Evolutionary conservation across 768 basidiomycete species (phyloP), one percentile per base, ranked within the genome.

Genomic region (Lentinula detonsa): DNA sequence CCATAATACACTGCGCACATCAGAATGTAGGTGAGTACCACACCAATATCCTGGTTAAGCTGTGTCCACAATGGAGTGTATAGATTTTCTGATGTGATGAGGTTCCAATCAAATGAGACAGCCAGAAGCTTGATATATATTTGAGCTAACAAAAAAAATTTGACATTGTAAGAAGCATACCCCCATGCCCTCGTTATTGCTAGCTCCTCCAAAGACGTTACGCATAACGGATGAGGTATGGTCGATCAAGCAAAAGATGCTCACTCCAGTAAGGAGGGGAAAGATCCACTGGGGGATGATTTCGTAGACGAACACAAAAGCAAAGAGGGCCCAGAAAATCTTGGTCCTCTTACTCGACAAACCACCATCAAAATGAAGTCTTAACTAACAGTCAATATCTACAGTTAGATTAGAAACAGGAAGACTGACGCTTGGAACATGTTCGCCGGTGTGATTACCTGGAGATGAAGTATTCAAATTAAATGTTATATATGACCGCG

Each of bases 271-370:
- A 15, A 71, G 60, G 9, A 67, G 43, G n/a, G 66, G 68, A 65
- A 70, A 76, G 65, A 69, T 69, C 71, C 72, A 77, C 65, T 77
- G 74, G 37, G 76, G 76, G 40, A 77, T 64, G 63, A 76, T 75
- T 63, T 74, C 72, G 68, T 70, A 75, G 64, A 63, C 62, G 60
- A 73, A 72, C 55, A 73, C 69, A 54, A 59, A 67, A 39, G 63
- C 40, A 56, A 78, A 78, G 45, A 75, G 70, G 21, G 64, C 68
- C 76, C 76, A 78, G 70, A 78, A 78, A 39, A 59, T 18, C 45
- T 59, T 72, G 42, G 76, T 72, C 63, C 73, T 72, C 65, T 76
- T 75, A 34, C 71, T 74, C 16, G 69, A 68, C 63, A 74, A 72
- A 57, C 72, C 70, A 40, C 57, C 57, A 37, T 74, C 74, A 61